These are phyloP conservation scores for Cornus florida DNA, from an alignment of 148 eudicot species.

Conservation along the genomic window DNA sequence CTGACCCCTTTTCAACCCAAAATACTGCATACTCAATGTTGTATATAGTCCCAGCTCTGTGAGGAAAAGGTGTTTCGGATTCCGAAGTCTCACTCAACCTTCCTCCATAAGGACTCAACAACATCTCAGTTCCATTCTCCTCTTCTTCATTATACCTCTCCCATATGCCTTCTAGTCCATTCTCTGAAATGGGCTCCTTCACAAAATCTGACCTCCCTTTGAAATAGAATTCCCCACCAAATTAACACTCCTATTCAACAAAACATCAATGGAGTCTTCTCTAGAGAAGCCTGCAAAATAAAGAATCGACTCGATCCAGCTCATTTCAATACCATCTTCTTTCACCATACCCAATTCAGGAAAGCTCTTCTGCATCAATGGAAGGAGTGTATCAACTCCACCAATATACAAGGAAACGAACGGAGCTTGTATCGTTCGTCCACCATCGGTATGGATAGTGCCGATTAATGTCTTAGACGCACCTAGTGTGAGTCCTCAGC, in stretches of 20 bases:
- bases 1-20: slow-evolving; percentile 20
- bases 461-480: no score
- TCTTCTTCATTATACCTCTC: slow-evolving; percentile 5
- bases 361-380: not conserved
- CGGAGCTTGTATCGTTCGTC: not conserved
- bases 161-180: slow-evolving; percentile 18
- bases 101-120: slow-evolving; percentile 26
- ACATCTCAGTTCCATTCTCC: slow-evolving; percentile 6
- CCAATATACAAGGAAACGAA: not conserved
- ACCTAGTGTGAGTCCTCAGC: no score
- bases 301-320: not conserved
- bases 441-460: no score
- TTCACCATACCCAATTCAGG: not conserved
- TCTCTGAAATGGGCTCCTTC: slow-evolving; percentile 24
- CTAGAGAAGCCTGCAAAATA: not conserved
- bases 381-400: not conserved
- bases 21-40: slow-evolving; percentile 23
- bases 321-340: not conserved
- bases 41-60: slow-evolving; percentile 24
- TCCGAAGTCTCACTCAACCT: slow-evolving; percentile 21
- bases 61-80: slow-evolving; percentile 24
- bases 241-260: not conserved
- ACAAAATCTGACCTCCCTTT: not conserved
- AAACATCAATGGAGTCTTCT: not conserved
- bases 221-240: not conserved